These are phyloP conservation scores for Meira nashicola DNA, from an alignment of 1,284 basidiomycete genomes.

Conservation along the genomic window DNA sequence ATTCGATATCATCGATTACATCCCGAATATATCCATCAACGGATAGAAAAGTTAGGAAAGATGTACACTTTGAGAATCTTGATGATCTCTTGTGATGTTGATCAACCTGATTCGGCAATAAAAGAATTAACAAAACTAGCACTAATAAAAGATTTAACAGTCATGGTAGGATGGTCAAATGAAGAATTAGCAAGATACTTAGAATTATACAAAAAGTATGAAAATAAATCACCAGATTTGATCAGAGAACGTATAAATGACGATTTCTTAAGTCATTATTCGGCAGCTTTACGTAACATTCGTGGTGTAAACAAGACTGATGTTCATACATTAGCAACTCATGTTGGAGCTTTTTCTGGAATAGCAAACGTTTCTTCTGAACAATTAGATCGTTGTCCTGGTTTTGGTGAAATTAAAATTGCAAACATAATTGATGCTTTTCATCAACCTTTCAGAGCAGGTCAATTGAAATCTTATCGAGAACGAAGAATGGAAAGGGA, in stretches of 20 bases:
- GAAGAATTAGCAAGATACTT: slow-evolving; percentile 92
- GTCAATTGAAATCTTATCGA: slow-evolving; percentile 70
- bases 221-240: slow-evolving; percentile 84
- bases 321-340: slow-evolving; percentile 82
- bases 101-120: slow-evolving; percentile 82
- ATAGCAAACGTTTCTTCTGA: slow-evolving; percentile 57
- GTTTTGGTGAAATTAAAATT: slow-evolving; percentile 91
- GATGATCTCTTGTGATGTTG: slow-evolving; percentile 86
- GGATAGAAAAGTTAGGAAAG: slow-evolving; percentile 78
- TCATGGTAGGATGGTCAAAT: slow-evolving; percentile 79
- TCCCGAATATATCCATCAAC: slow-evolving; percentile 89
- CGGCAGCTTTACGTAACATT: slow-evolving; percentile 80
- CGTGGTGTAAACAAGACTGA: slow-evolving; percentile 96
- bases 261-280: slow-evolving; percentile 74
- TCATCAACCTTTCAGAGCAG: slow-evolving; percentile 57
- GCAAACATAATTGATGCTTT: slow-evolving; percentile 61
- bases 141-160: slow-evolving; percentile 82
- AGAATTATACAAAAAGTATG: slow-evolving; percentile 83
- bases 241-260: slow-evolving; percentile 91
- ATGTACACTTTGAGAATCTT: slow-evolving; percentile 79
- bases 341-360: slow-evolving; percentile 86
- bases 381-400: slow-evolving; percentile 75
- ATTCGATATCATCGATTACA: slow-evolving; percentile 91
- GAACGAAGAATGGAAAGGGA: slow-evolving; percentile 63
- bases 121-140: slow-evolving; percentile 77